phyloP scores from a whole-genome alignment of 345 rosid genomes.

The Barbarea vulgaris region DNA sequence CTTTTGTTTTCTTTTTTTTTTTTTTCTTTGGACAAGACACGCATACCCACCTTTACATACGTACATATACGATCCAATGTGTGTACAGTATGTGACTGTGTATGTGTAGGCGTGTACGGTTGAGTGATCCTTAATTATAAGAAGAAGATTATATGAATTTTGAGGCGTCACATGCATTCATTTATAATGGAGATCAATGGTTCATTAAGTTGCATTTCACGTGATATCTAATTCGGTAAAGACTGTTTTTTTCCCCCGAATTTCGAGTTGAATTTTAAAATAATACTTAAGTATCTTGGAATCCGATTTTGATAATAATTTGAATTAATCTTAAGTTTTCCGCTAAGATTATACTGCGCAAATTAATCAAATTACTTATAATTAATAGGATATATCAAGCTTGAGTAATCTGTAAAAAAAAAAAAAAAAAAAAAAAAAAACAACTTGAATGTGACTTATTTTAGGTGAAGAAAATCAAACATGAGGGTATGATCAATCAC shows the following conservation, averaged over 20 bases:
- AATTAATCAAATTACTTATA: neutral
- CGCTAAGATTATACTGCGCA: neutral
- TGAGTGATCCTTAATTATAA: conserved; percentile 15
- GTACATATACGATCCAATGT: neutral
- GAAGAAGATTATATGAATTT: conserved; percentile 16
- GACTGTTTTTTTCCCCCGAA: neutral
- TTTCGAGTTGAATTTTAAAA: neutral
- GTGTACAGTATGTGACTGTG: neutral
- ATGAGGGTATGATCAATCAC: neutral
- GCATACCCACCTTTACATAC: conserved; percentile 18
- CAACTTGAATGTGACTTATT: conserved; percentile 10
- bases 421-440: neutral
- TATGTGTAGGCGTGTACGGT: neutral
- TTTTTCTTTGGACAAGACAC: conserved; percentile 34
- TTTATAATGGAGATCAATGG: neutral
- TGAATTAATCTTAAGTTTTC: neutral
- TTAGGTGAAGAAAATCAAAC: conserved; percentile 13
- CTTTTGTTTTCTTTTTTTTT: conserved; percentile 29
- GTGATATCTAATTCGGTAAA: neutral
- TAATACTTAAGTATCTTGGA: conserved; percentile 4
- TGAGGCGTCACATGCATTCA: conserved; percentile 8
- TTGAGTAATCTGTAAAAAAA: neutral
- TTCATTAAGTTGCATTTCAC: conserved; percentile 9
- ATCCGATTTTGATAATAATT: neutral
- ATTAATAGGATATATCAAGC: conserved; percentile 8